A percentile compares a stretch with the other conserved stretches of the same genome.
phyloP scores from a whole-genome alignment of 2,329 filamentous ascomycete species.

The Diaporthe longicolla region DNA sequence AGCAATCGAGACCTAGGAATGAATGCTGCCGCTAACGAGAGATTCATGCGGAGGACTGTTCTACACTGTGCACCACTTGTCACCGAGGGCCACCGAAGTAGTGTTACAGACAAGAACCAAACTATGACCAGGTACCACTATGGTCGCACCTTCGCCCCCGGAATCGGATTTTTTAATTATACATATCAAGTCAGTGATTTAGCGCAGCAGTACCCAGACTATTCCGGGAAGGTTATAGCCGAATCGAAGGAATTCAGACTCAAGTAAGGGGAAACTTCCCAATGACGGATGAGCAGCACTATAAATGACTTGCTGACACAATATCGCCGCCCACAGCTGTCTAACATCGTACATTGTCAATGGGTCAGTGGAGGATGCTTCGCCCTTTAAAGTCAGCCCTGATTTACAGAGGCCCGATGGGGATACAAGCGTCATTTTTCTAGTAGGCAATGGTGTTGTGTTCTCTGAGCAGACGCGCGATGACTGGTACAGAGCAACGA shows the following conservation, averaged over 20 bases:
- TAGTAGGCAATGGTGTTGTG: neutral
- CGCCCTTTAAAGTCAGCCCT: neutral
- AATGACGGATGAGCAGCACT: too few relatives aligned
- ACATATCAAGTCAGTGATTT: neutral
- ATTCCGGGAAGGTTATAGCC: rapidly evolving
- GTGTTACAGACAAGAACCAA: neutral
- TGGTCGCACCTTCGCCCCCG: neutral
- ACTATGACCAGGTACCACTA: neutral
- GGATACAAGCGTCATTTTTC: neutral
- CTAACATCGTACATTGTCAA: neutral
- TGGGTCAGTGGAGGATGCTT: neutral
- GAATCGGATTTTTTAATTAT: neutral
- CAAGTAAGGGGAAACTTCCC: neutral
- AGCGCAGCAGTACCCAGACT: neutral
- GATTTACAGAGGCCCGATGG: neutral
- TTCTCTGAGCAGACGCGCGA: neutral
- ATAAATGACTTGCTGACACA: neutral
- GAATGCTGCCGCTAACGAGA: neutral
- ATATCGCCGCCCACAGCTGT: neutral
- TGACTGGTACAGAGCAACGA: constrained; percentile 1
- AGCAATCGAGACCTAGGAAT: neutral
- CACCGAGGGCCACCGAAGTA: neutral
- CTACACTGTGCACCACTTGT: neutral
- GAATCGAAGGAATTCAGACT: neutral
- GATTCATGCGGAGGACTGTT: neutral